These are phyloP conservation scores for Gonapodya prolifera DNA, from an alignment of 192 early-diverging fungal species.

Conservation along the genomic window DNA sequence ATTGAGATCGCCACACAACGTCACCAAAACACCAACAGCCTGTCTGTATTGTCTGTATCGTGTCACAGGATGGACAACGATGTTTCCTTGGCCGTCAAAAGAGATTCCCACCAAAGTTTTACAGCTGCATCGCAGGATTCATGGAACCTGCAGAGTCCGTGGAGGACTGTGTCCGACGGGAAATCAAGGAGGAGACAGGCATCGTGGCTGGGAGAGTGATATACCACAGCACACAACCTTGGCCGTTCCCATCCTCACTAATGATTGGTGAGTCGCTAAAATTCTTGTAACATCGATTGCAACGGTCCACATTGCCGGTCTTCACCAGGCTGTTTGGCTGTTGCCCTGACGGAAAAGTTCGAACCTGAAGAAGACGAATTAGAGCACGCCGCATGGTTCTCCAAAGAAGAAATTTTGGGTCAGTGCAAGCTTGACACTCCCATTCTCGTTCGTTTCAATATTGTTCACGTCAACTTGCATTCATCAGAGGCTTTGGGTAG, in stretches of 20 bases:
- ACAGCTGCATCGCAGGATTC: conserved; percentile 43
- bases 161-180: conserved; percentile 42
- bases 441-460: not conserved
- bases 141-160: conserved; percentile 42
- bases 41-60: conserved; percentile 35
- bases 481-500: not conserved
- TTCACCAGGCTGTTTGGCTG: conserved; percentile 23
- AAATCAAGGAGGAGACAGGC: conserved; percentile 44
- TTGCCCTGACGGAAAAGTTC: conserved; percentile 27
- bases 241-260: conserved; percentile 45
- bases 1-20: not conserved
- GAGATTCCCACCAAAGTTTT: conserved; percentile 34
- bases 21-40: not conserved
- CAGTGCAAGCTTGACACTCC: no score
- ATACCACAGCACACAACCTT: conserved; percentile 43
- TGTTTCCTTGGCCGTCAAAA: conserved; percentile 38
- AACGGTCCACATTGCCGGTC: not conserved
- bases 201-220: conserved; percentile 29
- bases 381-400: conserved; percentile 31
- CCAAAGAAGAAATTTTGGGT: conserved; percentile 16
- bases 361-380: conserved; percentile 36
- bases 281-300: not conserved
- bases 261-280: conserved; percentile 25
- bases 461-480: not conserved
- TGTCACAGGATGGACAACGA: conserved; percentile 33